Conservation (phyloP, 345 rosid genomes). For the Citropsis articulata region DNA sequence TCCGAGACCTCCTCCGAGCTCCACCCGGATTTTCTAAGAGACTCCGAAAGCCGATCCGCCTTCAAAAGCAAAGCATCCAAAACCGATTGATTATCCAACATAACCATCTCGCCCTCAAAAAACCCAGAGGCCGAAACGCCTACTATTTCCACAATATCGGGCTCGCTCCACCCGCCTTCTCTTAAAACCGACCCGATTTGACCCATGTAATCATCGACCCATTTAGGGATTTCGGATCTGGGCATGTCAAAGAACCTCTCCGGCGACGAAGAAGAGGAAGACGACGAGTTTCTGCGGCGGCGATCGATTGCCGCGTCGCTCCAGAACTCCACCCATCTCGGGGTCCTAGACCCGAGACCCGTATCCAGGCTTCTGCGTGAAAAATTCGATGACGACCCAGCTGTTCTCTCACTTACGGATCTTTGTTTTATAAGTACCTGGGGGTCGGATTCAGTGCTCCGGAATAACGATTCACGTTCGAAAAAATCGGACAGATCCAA, state of each 20-base stretch:
- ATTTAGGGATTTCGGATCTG: slow-evolving; percentile 62
- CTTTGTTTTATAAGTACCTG: slow-evolving; percentile 47
- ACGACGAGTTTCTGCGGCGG: slow-evolving; percentile 66
- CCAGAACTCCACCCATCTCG: slow-evolving; percentile 99
- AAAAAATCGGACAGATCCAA: slow-evolving; percentile 90
- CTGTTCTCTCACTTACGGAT: slow-evolving; percentile 60
- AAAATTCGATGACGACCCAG: slow-evolving; percentile 50
- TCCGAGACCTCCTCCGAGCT: slow-evolving; percentile 96
- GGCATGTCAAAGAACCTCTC: slow-evolving; percentile 71
- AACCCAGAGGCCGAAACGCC: slow-evolving; percentile 86
- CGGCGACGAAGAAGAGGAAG: slow-evolving; percentile 68
- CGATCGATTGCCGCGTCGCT: slow-evolving; percentile 81
- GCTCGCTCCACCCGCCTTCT: slow-evolving; percentile 87
- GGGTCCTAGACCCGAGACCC: slow-evolving; percentile 48
- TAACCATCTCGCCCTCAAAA: slow-evolving; percentile 72
- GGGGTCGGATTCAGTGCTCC: slow-evolving; percentile 47
- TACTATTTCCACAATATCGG: slow-evolving; percentile 70
- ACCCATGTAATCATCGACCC: slow-evolving; percentile 76
- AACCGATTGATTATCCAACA: slow-evolving; percentile 75
- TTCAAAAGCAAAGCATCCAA: slow-evolving; percentile 76
- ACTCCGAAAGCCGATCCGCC: slow-evolving; percentile 86
- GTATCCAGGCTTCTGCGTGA: slow-evolving; percentile 66
- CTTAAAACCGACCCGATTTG: slow-evolving; percentile 79
- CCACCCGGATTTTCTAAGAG: slow-evolving; percentile 93
- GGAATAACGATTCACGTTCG: slow-evolving; percentile 72